phyloP scores from a whole-genome alignment of 768 basidiomycete species.

The Pluteus cervinus region DNA sequence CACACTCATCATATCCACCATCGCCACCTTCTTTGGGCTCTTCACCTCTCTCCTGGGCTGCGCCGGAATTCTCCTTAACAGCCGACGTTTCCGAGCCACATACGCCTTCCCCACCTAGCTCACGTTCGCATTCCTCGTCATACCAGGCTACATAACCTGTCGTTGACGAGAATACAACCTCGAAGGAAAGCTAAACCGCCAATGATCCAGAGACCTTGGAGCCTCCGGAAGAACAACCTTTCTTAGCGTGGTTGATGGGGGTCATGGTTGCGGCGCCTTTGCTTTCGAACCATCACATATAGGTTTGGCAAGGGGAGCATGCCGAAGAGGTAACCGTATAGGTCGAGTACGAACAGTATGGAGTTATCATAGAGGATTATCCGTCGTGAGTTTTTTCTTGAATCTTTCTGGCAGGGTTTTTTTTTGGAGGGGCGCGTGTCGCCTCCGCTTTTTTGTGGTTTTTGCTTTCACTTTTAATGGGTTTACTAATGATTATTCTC shows the following conservation, averaged over 20 bases:
- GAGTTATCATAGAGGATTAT: constrained; percentile 81
- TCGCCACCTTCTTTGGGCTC: constrained; percentile 52
- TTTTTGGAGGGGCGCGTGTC: no score
- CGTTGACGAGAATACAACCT: constrained; percentile 71
- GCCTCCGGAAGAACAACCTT: constrained; percentile 60
- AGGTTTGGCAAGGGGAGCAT: constrained; percentile 86
- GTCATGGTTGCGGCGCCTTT: constrained; percentile 60
- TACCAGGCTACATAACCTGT: constrained; percentile 77
- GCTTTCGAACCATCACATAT: constrained; percentile 78
- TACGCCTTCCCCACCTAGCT: constrained; percentile 78
- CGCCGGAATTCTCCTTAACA: constrained; percentile 79
- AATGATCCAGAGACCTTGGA: constrained; percentile 65
- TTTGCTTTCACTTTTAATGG: no score
- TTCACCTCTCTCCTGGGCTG: constrained; percentile 70
- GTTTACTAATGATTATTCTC: no score
- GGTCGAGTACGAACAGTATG: constrained; percentile 68
- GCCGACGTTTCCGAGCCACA: constrained; percentile 72
- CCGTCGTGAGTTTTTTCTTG: constrained; percentile 49
- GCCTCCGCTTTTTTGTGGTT: no score
- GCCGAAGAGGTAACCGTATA: constrained; percentile 79
- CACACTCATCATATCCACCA: constrained; percentile 67
- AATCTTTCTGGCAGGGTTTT: not conserved
- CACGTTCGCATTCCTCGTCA: constrained; percentile 62
- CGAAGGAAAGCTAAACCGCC: constrained; percentile 73
- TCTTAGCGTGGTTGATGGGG: constrained; percentile 67